Base-by-base conservation (phyloP, 2,329 filamentous ascomycete species). In the Ceratocystis harringtonii region DNA sequence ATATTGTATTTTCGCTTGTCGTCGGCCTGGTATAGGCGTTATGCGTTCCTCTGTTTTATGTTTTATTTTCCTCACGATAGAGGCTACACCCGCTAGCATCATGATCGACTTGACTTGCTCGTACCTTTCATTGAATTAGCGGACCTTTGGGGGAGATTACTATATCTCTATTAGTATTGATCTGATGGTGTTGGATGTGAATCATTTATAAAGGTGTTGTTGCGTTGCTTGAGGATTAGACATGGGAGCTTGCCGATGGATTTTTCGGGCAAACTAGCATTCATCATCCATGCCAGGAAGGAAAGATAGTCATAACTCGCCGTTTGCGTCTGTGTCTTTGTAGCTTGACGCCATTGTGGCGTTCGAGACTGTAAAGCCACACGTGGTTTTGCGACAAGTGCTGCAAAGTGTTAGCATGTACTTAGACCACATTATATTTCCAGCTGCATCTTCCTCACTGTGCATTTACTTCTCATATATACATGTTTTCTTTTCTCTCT, bases 11-110 rank as follows among this genome's bases (percentile, higher is more conserved):
- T 43, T 63, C 19, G 36, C 36, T 63, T 52, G 17, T 62, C 30
- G 48, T 63, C 8, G 32, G 61, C 12, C 19, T 62, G 52, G 25
- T 66, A 66, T 64, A 66, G 61, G 61, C 22, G 65, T 64, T 61
- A 17, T 45, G 45, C 36, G 36, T 41, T 41, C 12, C 36, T 41
- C 10, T 41, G 36, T 41, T 41, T 41, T 41, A 36, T 36, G 8
- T 5, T 10, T 61, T 48, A 17, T 58, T 22, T 5, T 19, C 45
- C 17, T 15, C 48, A 12, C 25, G 48, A 52, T 52, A 25, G 48
- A 3, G 48, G 1, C 48, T 28, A 15, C 22, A 52, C 28, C 10
- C 15, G 7, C 10, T 41, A 28, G 48, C 48, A 52, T 52, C 22
- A 15, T 5, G 48, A 52, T 52, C 8, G 15, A 52, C 22, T 25